Base-by-base conservation (phyloP, 768 basidiomycete genomes). In the Candolleomyces eurysporus region DNA sequence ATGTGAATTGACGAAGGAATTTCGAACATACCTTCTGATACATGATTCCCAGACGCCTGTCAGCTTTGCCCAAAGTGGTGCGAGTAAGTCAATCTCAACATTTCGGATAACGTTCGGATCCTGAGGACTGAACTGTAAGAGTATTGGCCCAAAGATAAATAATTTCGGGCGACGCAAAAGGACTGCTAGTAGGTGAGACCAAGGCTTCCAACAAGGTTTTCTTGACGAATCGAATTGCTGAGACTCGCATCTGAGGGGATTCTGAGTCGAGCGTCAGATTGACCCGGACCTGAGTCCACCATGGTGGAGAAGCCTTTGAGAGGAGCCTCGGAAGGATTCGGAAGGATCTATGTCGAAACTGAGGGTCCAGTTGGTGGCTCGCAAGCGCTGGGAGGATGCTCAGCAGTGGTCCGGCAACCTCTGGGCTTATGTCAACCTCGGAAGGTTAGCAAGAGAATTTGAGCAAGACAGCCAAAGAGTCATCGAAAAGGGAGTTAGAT, bases 221-320 rank as follows among this genome's bases (percentile, higher is more conserved):
- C 68, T 88, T 89, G 1, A 91, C 78, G 2, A 92, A 75, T 0
- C 87, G 86, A 0, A 92, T 78, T 0, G 87, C 82, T 0, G 89
- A 87, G 0, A 85, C 83, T 10, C 86, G 80, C 80, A 92, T 89
- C 67, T 89, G 87, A 0, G 86, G 86, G 50, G 82, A 82, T 16
- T 82, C 74, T 5, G 71, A 70, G 60, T 84, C 77, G 2, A 67
- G 65, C 17, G 83, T 79, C 21, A 91, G 76, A 42, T 85, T 84
- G 13, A 76, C 71, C 2, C 92, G 76, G 9, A 87, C 72, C 46
- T 83, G 79, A 17, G 90, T 73, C 3, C 84, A 81, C 0, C 85
- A 65, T 42, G 73, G 66, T 0, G 83, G 71, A 1, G 84, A 82
- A 4, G 81, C 72, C 2, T 78, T 73, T 0, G 79, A 73, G 19